Conservation (phyloP, 305 asterid species). For the Fraxinus platypoda region DNA sequence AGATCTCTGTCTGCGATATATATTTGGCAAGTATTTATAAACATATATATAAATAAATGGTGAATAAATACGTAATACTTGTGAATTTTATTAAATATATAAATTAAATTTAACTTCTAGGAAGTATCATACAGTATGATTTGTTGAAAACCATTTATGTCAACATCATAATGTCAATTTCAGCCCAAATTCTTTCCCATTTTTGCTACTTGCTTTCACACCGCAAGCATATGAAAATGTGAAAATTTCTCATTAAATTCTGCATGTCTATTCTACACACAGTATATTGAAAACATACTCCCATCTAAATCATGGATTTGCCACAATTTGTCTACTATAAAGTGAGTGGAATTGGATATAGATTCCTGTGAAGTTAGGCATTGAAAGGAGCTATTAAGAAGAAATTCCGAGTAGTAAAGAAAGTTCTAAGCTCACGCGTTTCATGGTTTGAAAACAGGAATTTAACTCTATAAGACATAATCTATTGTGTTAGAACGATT, state of each 20-base stretch:
- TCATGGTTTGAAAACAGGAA: no score
- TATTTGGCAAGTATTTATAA: no score
- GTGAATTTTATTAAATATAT: not conserved
- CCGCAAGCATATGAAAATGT: constrained; percentile 1
- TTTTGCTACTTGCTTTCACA: constrained; percentile 14
- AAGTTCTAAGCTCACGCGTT: not conserved
- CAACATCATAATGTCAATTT: constrained; percentile 14
- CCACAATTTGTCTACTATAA: not conserved
- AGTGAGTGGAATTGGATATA: not conserved
- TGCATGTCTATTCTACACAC: not conserved
- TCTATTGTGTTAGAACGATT: not conserved
- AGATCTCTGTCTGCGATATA: not conserved
- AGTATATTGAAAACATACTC: not conserved
- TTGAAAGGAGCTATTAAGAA: not conserved
- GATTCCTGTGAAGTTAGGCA: not conserved
- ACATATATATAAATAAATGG: not conserved
- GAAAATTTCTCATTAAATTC: constrained; percentile 21
- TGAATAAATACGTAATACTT: not conserved
- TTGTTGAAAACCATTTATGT: not conserved
- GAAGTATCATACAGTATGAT: not conserved
- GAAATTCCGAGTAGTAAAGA: not conserved
- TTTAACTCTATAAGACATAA: not conserved
- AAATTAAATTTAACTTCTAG: not conserved
- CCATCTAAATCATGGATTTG: not conserved
- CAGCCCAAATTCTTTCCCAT: not conserved